Base-by-base conservation (phyloP, 352 stramenopile species). In the Chrysophaeum taylorii region DNA sequence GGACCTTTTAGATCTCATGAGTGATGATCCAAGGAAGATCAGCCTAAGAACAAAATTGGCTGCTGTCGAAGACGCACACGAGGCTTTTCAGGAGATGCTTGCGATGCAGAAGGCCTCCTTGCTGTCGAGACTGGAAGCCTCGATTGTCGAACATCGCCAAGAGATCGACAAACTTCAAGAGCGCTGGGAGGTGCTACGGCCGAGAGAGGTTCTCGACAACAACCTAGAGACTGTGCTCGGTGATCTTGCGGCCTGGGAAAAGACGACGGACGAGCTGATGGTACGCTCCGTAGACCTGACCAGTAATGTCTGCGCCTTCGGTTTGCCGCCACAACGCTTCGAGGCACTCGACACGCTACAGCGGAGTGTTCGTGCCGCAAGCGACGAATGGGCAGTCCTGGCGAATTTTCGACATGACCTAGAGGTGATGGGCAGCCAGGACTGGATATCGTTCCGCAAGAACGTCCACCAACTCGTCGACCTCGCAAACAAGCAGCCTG, bases 61-160 rank as follows among this genome's bases (percentile, higher is more conserved):
- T n/a, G n/a, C n/a, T n/a, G n/a, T n/a, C n/a, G n/a, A n/a, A n/a
- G n/a, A n/a, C n/a, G n/a, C n/a, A n/a, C n/a, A n/a, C n/a, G 91
- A 96, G 69, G 92, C 90, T 36, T 97, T 96, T 72, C 92, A 95
- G 64, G 89, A 95, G 61, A 94, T 97, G 86, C 91, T 97, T 53
- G 87, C 95, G 43, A 89, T 96, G 61, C 89, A 96, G 61, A 89
- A 92, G 0, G 87, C 94, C 69, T 89, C 81, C 57, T 76, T 96
- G 0, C 96, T 94, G 68, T 83, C 79, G 31, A 84, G 93, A 61
- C 82, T 97, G 31, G 87, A 95, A 66, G 73, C 83, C 4, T 81
- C 95, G 33, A 85, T 94, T n/a, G 82, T 93, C 1, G 85, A 92
- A 23, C 91, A 88, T 57, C 91, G 93, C 74, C 70, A 89, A 38